Percentiles rank a stretch among this genome's conserved stretches.
Conservation (phyloP, 768 basidiomycete species). For the Rhizopogon sp. region DNA sequence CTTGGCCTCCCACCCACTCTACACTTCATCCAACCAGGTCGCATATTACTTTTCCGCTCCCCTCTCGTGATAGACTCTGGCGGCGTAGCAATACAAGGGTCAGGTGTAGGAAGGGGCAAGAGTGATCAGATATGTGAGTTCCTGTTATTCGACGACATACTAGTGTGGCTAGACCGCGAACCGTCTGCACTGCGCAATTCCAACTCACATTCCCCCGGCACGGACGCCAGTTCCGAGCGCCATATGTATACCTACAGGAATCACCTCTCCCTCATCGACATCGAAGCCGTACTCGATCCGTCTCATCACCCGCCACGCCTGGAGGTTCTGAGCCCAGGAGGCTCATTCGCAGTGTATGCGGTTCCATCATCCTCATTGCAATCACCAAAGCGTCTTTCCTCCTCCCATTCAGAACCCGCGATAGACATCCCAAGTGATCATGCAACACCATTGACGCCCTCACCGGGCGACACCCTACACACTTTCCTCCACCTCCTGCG, state of each 20-base stretch:
- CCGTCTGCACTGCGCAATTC: too few relatives aligned
- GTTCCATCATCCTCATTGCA: conserved; percentile 33
- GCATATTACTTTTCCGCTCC: conserved; percentile 47
- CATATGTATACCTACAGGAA: too few relatives aligned
- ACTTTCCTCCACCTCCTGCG: neutral
- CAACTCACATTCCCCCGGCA: too few relatives aligned
- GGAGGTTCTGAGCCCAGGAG: conserved; percentile 73
- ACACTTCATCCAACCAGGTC: conserved; percentile 75
- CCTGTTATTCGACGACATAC: too few relatives aligned
- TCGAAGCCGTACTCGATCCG: conserved; percentile 47
- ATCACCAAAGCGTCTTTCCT: neutral
- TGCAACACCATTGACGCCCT: neutral
- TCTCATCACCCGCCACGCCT: conserved; percentile 31
- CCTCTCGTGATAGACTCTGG: neutral
- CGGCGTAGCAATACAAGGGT: neutral
- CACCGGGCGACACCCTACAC: neutral
- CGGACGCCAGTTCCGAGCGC: too few relatives aligned
- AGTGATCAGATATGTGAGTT: too few relatives aligned
- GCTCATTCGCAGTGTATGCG: conserved; percentile 71
- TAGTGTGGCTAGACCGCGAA: too few relatives aligned
- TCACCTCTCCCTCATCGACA: too few relatives aligned
- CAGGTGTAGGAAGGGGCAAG: too few relatives aligned
- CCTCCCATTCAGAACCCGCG: neutral
- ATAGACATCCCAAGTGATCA: neutral
- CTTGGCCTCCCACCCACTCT: conserved; percentile 72